Evolutionary conservation across 768 basidiomycete species (phyloP), one percentile per base, ranked within the genome.

Genomic region (Megacollybia marginata): DNA sequence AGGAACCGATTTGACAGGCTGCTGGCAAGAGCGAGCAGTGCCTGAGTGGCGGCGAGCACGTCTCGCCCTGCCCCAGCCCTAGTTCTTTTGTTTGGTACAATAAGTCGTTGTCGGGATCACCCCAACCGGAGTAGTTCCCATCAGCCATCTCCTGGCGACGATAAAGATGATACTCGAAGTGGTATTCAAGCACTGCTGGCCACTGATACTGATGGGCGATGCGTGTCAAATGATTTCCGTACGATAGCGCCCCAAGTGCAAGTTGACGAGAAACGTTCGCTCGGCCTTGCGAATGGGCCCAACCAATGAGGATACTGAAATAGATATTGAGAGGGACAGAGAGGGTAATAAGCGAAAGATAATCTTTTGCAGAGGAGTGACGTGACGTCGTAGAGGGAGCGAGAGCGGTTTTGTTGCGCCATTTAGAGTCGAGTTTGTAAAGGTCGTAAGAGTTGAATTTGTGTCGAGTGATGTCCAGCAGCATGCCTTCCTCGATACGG

Each of bases 21-120:
- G 44, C 44, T 53, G 55, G 55, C 55, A 42, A 51, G 46, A 48
- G 52, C 55, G 49, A 55, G 55, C 52, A 34, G 49, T n/a, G n/a
- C n/a, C n/a, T n/a, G n/a, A 42, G 40, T 48, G 44, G 48, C 43
- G 19, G 48, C 48, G 45, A 55, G 52, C 48, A 44, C 48, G 54
- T 50, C 54, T 52, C 54, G 43, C 54, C 50, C 51, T 52, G 54
- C 54, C 51, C 13, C 49, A 13, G 19, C 19, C 51, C 51, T 52
- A 54, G 23, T 42, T 15, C 46, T 46, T 47, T 35, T 36, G 32
- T 40, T 42, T 50, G 8, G 47, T 4, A 42, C 44, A 40, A 33
- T 11, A 57, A 48, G 28, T 44, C 42, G 36, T 11, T 44, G 44
- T 54, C 51, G 18, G 48, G 44, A 20, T 40, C 47, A 23, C 47